Evolutionary conservation across 306 rosid genomes (phyloP).

Genomic region (Rubus idaeus): DNA sequence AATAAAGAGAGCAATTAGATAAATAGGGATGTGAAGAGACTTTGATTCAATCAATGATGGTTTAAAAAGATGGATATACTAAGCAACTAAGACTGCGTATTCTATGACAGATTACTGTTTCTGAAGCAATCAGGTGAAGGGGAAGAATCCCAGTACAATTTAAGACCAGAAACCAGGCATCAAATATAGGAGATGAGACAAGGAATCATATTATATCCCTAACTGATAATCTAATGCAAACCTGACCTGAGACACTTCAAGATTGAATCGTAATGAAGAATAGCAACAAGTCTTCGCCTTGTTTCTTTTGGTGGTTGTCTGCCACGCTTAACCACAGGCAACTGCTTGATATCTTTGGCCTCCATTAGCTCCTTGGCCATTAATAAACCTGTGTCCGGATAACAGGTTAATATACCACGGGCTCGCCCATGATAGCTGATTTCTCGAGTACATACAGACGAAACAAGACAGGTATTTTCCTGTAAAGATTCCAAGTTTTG

Average conservation of each 20-base stretch:
- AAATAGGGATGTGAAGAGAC: not conserved
- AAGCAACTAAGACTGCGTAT: not conserved
- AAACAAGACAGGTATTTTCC: slow-evolving; percentile 64
- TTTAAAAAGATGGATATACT: not conserved
- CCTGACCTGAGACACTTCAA: slow-evolving; percentile 92
- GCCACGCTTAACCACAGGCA: slow-evolving; percentile 83
- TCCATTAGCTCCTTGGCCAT: slow-evolving; percentile 94
- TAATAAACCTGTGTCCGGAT: slow-evolving; percentile 73
- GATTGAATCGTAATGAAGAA: slow-evolving; percentile 76
- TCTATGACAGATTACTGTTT: not conserved
- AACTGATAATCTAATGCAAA: slow-evolving; percentile 32
- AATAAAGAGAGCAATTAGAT: not conserved
- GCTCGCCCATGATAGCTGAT: slow-evolving; percentile 72
- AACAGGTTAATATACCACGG: slow-evolving; percentile 85
- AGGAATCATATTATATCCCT: slow-evolving; percentile 1
- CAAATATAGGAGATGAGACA: not conserved
- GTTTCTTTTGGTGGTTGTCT: slow-evolving; percentile 43
- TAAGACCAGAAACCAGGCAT: not conserved
- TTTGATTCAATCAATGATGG: not conserved
- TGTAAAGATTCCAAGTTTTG: slow-evolving; percentile 36
- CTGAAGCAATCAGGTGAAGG: slow-evolving; percentile 1
- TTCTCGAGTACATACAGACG: slow-evolving; percentile 84
- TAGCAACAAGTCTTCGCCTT: slow-evolving; percentile 69
- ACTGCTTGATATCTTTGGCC: slow-evolving; percentile 86
- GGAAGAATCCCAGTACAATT: not conserved